Percentiles rank a stretch among this genome's conserved stretches.
Conservation (phyloP, 2,329 filamentous ascomycete species). For the Tolypocladium paradoxum region DNA sequence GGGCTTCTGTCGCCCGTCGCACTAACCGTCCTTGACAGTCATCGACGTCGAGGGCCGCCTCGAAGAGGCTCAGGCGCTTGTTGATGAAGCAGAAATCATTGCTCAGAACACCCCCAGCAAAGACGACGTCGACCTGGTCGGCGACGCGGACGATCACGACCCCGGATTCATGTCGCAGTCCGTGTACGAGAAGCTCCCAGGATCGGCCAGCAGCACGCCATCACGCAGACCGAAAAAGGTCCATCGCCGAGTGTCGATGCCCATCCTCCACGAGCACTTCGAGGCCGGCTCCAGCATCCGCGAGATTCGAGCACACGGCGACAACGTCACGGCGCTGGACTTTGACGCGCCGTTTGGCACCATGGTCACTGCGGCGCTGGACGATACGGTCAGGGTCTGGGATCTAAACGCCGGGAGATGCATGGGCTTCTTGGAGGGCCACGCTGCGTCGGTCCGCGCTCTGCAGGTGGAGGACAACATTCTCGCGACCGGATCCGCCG, state of each 20-base stretch:
- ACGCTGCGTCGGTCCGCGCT: slow-evolving; percentile 85
- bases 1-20: too few species aligned
- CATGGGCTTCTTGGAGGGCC: slow-evolving; percentile 83
- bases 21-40: slow-evolving; percentile 35
- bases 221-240: slow-evolving; percentile 39
- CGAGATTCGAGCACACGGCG: slow-evolving; percentile 79
- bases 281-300: slow-evolving; percentile 80
- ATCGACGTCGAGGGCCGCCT: slow-evolving; percentile 51
- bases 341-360: slow-evolving; percentile 97
- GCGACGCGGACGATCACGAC: slow-evolving; percentile 37
- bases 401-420: slow-evolving; percentile 89
- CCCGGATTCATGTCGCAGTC: slow-evolving; percentile 89
- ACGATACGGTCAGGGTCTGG: slow-evolving; percentile 93
- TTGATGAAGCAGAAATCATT: slow-evolving; percentile 47
- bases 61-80: slow-evolving; percentile 49
- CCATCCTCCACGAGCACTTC: slow-evolving; percentile 90
- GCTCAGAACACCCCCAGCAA: slow-evolving; percentile 40
- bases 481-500: slow-evolving; percentile 85
- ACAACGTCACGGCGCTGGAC: slow-evolving; percentile 80
- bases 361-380: slow-evolving; percentile 81
- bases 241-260: slow-evolving; percentile 72
- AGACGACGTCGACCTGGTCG: slow-evolving; percentile 42
- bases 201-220: slow-evolving; percentile 36
- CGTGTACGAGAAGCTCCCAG: slow-evolving; percentile 85
- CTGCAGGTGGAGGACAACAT: slow-evolving; percentile 94